Percentiles rank a stretch among this genome's conserved stretches.
phyloP scores from a whole-genome alignment of 805 yeast genomes.

The Candida vartiovaarae region DNA sequence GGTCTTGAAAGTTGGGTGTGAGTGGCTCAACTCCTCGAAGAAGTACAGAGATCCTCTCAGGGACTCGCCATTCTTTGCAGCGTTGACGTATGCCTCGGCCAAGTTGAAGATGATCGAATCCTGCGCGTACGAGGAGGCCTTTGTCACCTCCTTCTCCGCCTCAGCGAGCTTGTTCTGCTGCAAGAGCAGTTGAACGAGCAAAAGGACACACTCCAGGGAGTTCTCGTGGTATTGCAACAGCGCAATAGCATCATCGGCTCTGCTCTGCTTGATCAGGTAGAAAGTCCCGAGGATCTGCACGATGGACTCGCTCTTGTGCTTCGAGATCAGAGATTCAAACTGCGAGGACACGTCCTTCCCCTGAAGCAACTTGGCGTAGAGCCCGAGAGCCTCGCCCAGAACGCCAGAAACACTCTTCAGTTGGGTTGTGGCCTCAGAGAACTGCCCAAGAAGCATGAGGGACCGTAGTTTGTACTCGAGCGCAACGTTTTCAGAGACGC shows the following conservation, averaged over 20 bases:
- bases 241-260: slow-evolving; percentile 36
- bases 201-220: slow-evolving; percentile 33
- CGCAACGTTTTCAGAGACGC: slow-evolving; percentile 24
- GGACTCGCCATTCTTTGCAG: slow-evolving; percentile 33
- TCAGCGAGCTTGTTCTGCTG: slow-evolving; percentile 35
- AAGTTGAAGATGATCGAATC: slow-evolving; percentile 75
- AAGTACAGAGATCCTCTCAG: slow-evolving; percentile 47
- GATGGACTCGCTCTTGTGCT: slow-evolving; percentile 21
- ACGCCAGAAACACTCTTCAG: not conserved
- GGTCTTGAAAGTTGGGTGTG: slow-evolving; percentile 39
- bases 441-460: slow-evolving; percentile 24
- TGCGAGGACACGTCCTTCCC: slow-evolving; percentile 14
- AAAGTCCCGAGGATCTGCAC: slow-evolving; percentile 35
- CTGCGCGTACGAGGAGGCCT: slow-evolving; percentile 43
- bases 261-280: slow-evolving; percentile 33
- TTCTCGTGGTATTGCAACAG: slow-evolving; percentile 32
- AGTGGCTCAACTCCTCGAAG: slow-evolving; percentile 75
- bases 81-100: slow-evolving; percentile 66
- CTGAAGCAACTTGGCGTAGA: slow-evolving; percentile 22
- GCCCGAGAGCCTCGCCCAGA: slow-evolving; percentile 20
- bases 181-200: slow-evolving; percentile 34
- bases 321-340: slow-evolving; percentile 17
- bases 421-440: slow-evolving; percentile 8
- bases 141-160: slow-evolving; percentile 39
- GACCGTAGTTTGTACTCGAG: slow-evolving; percentile 30